Evolutionary conservation across 768 basidiomycete species (phyloP), one percentile per base, ranked within the genome.

Genomic region (Wakefieldia striispora): DNA sequence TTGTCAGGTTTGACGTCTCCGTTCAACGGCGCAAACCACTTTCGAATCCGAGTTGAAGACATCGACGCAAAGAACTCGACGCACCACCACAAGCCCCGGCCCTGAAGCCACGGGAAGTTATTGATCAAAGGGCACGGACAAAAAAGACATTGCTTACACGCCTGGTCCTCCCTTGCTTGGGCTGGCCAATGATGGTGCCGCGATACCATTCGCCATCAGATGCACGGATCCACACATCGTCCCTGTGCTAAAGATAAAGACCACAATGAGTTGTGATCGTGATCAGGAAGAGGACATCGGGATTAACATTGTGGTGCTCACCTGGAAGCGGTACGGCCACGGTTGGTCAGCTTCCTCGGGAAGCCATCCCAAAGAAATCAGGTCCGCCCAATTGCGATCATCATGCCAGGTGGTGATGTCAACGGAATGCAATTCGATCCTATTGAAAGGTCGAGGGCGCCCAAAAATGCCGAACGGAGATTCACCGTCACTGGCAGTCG

Each of bases 1-100:
- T 56, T 76, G 58, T 86, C 75, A 3, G 84, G 83, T 63, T 86
- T 86, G 47, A 86, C 75, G 52, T 84, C 82, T 16, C 83, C 84
- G 46, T 84, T 80, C 42, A 82, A 67, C 6, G 84, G 83, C 2
- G 83, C 75, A 59, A 82, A 80, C 60, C 79, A 82, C 61, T 80
- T 82, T 29, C 83, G 77, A 27, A 81, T 61, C 47, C 74, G 14
- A 16, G 14, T 16, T 16, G 14, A 75, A 2, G 29, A 29, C 17
- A 23, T 24, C 61, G 41, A 65, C 40, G 72, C 66, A 11, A 16
- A 6, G 49, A 78, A 83, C 41, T 74, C 63, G 27, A 79, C 82
- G 14, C 75, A 75, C 63, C 79, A 86, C 54, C 75, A 81, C 19
- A 82, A 62, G 20, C 79, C 79, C 26, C 75, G 67, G 36, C 71